Evolutionary conservation across 495 filamentous ascomycete genomes (phyloP), one percentile per base, ranked within the genome.

Genomic region (Penicillium simplicissimum): DNA sequence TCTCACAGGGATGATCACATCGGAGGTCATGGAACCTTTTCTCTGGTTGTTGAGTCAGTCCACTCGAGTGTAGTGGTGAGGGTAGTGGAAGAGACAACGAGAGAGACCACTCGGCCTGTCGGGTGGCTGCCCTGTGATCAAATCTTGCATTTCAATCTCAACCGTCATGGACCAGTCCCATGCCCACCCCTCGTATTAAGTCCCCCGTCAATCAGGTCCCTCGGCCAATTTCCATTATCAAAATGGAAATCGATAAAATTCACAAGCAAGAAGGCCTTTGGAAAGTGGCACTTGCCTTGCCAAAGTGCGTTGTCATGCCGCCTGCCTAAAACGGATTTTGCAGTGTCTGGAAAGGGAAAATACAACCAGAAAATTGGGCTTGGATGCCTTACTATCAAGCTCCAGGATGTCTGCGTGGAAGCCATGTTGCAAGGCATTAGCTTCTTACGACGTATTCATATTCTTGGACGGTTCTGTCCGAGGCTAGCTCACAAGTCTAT

Each of bases 11-110:
- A 28, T 31, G 48, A 40, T 47, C 23, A 8, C 23, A 8, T 48
- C 54, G 60, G 55, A 62, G 43, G 40, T 31, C 28, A 62, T 58
- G 48, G 60, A 58, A 62, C 60, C 38, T 37, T 62, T 47, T 33
- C 17, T 48, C 13, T 45, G 51, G 48, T 25, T 25, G 23, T 45
- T 49, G 45, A 31, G 23, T 53, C 4, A 31, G 28, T 31, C 2
- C 28, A 31, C 28, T 31, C 4, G 28, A 31, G 28, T 31, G 28
- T 2, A 31, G 28, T 31, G 28, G 28, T 31, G 6, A 31, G 28
- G 31, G 33, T 36, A 14, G 51, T 36, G 31, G 15, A 19, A 53
- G 19, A 31, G 31, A 53, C 2, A 31, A 31, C 28, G 28, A 54
- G 21, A 15, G 35, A 38, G 15, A 52, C 19, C 21, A 59, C 5